Conservation (phyloP, 208 protist species). For the Acanthamoeba castellanii region DNA sequence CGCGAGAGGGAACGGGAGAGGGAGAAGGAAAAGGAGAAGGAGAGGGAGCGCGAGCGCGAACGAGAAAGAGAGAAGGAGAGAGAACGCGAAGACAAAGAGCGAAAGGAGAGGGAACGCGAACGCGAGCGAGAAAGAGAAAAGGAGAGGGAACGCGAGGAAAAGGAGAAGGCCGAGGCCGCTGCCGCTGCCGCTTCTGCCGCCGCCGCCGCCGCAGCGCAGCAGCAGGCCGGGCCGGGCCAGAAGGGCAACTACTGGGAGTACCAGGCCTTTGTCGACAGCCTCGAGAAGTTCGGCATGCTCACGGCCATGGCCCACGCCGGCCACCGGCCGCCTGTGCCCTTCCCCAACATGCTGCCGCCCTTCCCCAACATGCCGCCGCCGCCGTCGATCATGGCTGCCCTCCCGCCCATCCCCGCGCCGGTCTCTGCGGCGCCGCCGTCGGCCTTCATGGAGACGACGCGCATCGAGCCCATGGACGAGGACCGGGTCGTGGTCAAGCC, state of each 20-base stretch:
- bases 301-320: neutral
- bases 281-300: constrained; percentile 11
- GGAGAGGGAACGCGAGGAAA: neutral
- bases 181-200: too few relatives aligned
- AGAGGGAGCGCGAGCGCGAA: too few relatives aligned
- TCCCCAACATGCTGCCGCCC: neutral
- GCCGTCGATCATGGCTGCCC: neutral
- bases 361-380: neutral
- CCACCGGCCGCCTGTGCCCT: neutral
- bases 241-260: constrained; percentile 32
- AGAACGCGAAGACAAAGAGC: neutral
- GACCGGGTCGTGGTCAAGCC: neutral
- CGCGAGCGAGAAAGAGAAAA: too few relatives aligned
- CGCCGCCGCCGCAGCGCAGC: too few relatives aligned
- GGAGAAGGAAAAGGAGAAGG: neutral
- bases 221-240: neutral
- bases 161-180: neutral
- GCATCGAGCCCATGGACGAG: constrained; percentile 3
- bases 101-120: too few relatives aligned
- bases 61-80: too few relatives aligned
- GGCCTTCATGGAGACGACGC: neutral
- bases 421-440: neutral
- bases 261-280: neutral
- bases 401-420: too few relatives aligned
- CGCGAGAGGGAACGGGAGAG: neutral